A percentile compares a stretch with the other conserved stretches of the same genome.
phyloP scores from a whole-genome alignment of 2,329 filamentous ascomycete genomes.

The Scedosporium apiospermum region DNA sequence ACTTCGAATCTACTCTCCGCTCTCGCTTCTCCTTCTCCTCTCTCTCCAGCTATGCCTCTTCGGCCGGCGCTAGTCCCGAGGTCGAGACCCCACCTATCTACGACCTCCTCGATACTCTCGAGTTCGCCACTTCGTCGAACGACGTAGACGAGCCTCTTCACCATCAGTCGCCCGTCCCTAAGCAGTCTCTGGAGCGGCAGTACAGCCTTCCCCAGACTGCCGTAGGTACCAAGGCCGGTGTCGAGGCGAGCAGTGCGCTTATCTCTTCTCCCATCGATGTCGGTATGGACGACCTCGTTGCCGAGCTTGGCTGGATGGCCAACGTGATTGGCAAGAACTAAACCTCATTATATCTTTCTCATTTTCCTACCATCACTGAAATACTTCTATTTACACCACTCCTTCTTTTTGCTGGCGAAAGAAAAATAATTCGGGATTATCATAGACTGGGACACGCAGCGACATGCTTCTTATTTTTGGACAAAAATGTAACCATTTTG shows the following conservation, averaged over 20 bases:
- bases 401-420: neutral
- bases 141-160: constrained; percentile 25
- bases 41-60: constrained; percentile 22
- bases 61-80: constrained; percentile 28
- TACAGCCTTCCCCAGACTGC: constrained; percentile 37
- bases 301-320: constrained; percentile 43
- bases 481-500: too few relatives aligned
- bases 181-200: constrained; percentile 12
- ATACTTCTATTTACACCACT: neutral
- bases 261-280: constrained; percentile 25
- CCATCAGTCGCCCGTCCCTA: constrained; percentile 7
- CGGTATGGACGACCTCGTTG: constrained; percentile 29
- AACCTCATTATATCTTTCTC: neutral
- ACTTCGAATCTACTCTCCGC: constrained; percentile 9
- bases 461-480: neutral
- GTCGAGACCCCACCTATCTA: constrained; percentile 36
- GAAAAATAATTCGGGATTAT: neutral
- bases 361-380: neutral
- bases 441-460: constrained; percentile 1
- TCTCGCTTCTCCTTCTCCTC: constrained; percentile 22
- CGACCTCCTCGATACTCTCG: constrained; percentile 34
- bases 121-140: constrained; percentile 22
- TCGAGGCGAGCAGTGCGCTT: neutral
- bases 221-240: constrained; percentile 14
- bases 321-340: constrained; percentile 30